These are phyloP conservation scores for Populus deltoides DNA, from an alignment of 345 rosid genomes.

Conservation along the genomic window DNA sequence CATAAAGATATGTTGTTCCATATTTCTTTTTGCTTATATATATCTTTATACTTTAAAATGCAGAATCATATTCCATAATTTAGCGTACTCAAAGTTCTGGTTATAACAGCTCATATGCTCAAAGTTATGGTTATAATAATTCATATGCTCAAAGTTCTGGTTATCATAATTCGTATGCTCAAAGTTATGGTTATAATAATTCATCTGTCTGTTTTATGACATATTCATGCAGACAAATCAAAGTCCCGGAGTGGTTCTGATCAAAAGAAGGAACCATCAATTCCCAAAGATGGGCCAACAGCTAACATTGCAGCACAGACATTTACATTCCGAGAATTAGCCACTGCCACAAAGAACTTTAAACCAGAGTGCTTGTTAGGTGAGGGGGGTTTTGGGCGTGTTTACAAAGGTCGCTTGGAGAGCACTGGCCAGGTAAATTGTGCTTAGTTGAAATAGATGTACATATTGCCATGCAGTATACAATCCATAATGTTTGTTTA, in stretches of 20 bases:
- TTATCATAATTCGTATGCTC: not conserved
- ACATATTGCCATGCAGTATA: not conserved
- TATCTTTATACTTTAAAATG: not conserved
- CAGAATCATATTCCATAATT: not conserved
- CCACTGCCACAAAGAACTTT: slow-evolving; percentile 78
- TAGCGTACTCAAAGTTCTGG: not conserved
- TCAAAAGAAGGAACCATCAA: slow-evolving; percentile 60
- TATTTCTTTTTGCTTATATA: not conserved
- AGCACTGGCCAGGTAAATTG: slow-evolving; percentile 76
- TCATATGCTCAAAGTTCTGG: not conserved
- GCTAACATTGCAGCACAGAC: slow-evolving; percentile 86
- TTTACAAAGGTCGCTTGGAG: slow-evolving; percentile 88
- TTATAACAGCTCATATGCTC: not conserved
- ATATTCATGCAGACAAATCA: slow-evolving; percentile 57
- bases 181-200: not conserved
- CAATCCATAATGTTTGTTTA: not conserved
- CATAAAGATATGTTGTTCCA: not conserved
- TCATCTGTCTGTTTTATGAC: not conserved
- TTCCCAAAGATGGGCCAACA: slow-evolving; percentile 71
- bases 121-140: not conserved
- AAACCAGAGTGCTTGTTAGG: slow-evolving; percentile 77
- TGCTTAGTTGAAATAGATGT: slow-evolving; percentile 9
- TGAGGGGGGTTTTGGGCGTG: slow-evolving; percentile 97
- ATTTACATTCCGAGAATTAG: slow-evolving; percentile 89
- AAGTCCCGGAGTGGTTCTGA: slow-evolving; percentile 64